Evolutionary conservation across 768 basidiomycete genomes (phyloP).

Genomic region (Rhizopogon vesiculosus): DNA sequence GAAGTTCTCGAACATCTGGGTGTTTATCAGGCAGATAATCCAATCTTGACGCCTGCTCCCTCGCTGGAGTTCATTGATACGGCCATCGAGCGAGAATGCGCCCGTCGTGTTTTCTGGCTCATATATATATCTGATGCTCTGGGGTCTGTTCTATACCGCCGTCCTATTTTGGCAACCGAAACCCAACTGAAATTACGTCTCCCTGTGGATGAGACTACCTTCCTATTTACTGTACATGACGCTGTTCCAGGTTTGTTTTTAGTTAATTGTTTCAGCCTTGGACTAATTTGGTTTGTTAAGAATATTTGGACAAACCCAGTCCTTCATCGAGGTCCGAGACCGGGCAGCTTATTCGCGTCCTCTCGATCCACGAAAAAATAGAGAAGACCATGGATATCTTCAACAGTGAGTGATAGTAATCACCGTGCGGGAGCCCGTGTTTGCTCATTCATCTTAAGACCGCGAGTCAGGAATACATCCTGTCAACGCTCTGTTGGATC

Average conservation of each 20-base stretch:
- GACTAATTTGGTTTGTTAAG: slow-evolving; percentile 28
- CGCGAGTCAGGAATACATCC: slow-evolving; percentile 21
- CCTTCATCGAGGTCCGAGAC: slow-evolving; percentile 57
- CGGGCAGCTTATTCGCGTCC: slow-evolving; percentile 69
- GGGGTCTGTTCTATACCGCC: slow-evolving; percentile 32
- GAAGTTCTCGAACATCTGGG: slow-evolving; percentile 64
- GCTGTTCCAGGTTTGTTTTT: slow-evolving; percentile 24
- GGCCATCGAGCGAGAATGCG: slow-evolving; percentile 69
- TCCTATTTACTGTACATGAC: slow-evolving; percentile 57
- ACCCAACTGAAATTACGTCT: slow-evolving; percentile 56
- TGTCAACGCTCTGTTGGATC: slow-evolving; percentile 34
- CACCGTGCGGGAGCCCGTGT: background rate
- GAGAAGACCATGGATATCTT: slow-evolving; percentile 51
- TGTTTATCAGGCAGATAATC: slow-evolving; percentile 59
- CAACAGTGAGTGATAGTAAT: slow-evolving; percentile 32
- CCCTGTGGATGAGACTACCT: slow-evolving; percentile 79
- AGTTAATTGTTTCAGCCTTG: background rate
- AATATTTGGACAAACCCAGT: slow-evolving; percentile 64
- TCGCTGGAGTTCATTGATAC: slow-evolving; percentile 55
- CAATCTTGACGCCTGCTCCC: slow-evolving; percentile 53
- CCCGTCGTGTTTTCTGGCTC: slow-evolving; percentile 81
- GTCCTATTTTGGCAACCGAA: slow-evolving; percentile 30
- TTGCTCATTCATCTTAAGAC: slow-evolving; percentile 26
- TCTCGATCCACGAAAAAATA: slow-evolving; percentile 58
- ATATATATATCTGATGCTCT: slow-evolving; percentile 58